These are phyloP conservation scores for Limnomonas spitsbergensis DNA, from an alignment of 139 green algal species.

Conservation along the genomic window DNA sequence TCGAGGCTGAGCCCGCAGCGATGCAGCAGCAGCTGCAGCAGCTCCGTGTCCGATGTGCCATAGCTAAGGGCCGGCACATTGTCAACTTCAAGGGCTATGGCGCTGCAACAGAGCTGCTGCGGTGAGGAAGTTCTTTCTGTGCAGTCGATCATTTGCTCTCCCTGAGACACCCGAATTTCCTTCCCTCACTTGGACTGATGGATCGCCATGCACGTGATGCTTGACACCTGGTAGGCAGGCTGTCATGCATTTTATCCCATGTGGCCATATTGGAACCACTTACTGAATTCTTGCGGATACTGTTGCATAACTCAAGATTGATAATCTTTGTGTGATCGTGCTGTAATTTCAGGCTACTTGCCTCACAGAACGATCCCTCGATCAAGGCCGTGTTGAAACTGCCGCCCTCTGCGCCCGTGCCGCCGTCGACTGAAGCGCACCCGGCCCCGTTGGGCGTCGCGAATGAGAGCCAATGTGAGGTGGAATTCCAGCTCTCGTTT, in stretches of 20 bases:
- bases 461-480: too few species aligned
- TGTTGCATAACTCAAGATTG: too few species aligned
- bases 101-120: neutral
- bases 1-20: neutral
- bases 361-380: neutral
- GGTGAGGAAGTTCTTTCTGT: neutral
- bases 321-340: too few species aligned
- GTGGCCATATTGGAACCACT: too few species aligned
- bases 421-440: neutral
- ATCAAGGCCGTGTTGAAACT: slow-evolving; percentile 7
- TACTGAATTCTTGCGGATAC: too few species aligned
- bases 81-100: neutral
- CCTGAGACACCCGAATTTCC: too few species aligned
- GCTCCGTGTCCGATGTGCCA: neutral
- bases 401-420: neutral
- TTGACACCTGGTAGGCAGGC: too few species aligned
- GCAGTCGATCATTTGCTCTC: too few species aligned
- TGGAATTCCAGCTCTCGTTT: neutral
- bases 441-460: too few species aligned
- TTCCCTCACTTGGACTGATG: too few species aligned
- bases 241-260: too few species aligned
- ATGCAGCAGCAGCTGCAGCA: neutral
- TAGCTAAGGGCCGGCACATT: neutral
- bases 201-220: too few species aligned
- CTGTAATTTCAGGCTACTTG: neutral